phyloP scores from a whole-genome alignment of 2,329 filamentous ascomycete species.

The Exophiala sp. region DNA sequence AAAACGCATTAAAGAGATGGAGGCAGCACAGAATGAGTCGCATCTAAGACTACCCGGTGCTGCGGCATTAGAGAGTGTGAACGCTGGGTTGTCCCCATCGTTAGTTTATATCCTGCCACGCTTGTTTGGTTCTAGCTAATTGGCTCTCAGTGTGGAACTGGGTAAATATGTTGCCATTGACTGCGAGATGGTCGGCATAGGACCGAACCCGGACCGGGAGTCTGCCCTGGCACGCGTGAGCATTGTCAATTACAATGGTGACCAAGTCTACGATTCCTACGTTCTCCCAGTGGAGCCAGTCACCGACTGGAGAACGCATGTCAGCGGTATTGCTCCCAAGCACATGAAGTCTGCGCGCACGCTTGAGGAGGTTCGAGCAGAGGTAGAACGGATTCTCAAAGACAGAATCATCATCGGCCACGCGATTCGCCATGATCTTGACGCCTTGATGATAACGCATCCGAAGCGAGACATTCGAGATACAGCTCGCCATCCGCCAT shows the following conservation, averaged over 20 bases:
- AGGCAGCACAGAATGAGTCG: constrained; percentile 3
- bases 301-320: constrained; percentile 81
- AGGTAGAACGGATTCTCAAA: constrained; percentile 62
- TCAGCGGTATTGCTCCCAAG: constrained; percentile 72
- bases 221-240: constrained; percentile 81
- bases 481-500: constrained; percentile 70
- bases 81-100: constrained; percentile 17
- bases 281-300: constrained; percentile 72
- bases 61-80: constrained; percentile 10
- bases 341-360: constrained; percentile 64
- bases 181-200: constrained; percentile 95
- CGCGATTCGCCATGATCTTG: constrained; percentile 70
- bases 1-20: constrained; percentile 47
- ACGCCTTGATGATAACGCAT: constrained; percentile 70
- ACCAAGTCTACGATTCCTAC: constrained; percentile 89
- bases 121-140: not conserved
- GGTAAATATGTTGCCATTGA: constrained; percentile 92
- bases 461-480: constrained; percentile 74
- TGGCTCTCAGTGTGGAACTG: constrained; percentile 53
- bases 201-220: constrained; percentile 54
- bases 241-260: constrained; percentile 87
- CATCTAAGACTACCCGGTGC: constrained; percentile 6
- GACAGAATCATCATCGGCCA: constrained; percentile 75
- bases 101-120: constrained; percentile 3
- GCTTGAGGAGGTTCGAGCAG: constrained; percentile 70